Conservation (phyloP, 177 flowering plant species). For the Vitis hybrid region DNA sequence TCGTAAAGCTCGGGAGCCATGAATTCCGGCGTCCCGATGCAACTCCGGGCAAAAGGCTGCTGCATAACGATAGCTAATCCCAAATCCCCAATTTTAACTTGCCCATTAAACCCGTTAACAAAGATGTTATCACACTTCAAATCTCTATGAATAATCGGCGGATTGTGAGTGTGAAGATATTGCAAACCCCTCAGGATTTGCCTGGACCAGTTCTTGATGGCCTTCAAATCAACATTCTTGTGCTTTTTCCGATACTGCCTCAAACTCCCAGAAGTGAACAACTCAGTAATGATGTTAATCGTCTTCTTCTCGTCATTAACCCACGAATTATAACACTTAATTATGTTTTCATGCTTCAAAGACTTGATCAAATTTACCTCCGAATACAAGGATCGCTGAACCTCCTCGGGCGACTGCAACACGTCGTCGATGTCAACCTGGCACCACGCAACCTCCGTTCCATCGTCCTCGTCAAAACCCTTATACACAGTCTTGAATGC, state of each 20-base stretch:
- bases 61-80: slow-evolving; percentile 9
- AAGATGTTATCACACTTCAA: slow-evolving; percentile 10
- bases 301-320: slow-evolving; percentile 16
- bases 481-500: slow-evolving; percentile 20
- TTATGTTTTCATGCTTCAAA: slow-evolving; percentile 15
- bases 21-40: slow-evolving; percentile 17
- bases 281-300: slow-evolving; percentile 24
- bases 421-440: slow-evolving; percentile 11
- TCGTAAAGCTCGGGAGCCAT: slow-evolving; percentile 25
- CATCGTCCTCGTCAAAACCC: slow-evolving; percentile 19
- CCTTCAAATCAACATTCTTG: slow-evolving; percentile 15
- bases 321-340: slow-evolving; percentile 22
- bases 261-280: slow-evolving; percentile 22
- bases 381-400: slow-evolving; percentile 4
- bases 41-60: slow-evolving; percentile 10
- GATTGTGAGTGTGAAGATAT: slow-evolving; percentile 21
- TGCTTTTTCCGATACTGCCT: slow-evolving; percentile 17
- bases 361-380: slow-evolving; percentile 19
- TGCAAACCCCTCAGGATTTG: slow-evolving; percentile 22
- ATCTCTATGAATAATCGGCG: slow-evolving; percentile 6
- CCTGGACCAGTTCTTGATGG: slow-evolving; percentile 27
- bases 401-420: neutral
- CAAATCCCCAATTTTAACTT: slow-evolving; percentile 12
- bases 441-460: slow-evolving; percentile 23
- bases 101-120: slow-evolving; percentile 8